Conservation (phyloP, 2,329 filamentous ascomycete genomes). For the Colletotrichum sp. region DNA sequence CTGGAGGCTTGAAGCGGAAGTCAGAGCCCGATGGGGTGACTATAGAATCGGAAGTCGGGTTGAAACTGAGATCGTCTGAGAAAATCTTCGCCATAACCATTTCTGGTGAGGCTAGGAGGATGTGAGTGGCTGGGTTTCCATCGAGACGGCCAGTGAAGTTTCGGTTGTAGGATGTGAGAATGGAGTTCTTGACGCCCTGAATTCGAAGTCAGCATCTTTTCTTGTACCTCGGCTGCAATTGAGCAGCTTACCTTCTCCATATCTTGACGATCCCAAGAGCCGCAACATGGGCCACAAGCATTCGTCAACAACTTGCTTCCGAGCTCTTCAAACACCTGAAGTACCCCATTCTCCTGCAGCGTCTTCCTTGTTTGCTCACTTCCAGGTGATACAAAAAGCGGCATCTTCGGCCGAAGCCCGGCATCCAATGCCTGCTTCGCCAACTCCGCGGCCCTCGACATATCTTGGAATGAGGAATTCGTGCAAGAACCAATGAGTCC, state of each 20-base stretch:
- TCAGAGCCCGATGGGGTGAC: slow-evolving; percentile 72
- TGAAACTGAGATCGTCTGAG: slow-evolving; percentile 75
- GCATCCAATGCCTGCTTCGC: slow-evolving; percentile 75
- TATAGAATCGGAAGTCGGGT: slow-evolving; percentile 72
- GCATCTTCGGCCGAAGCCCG: slow-evolving; percentile 74
- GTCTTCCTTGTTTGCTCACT: slow-evolving; percentile 78
- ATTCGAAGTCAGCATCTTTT: too few relatives aligned
- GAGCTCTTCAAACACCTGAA: slow-evolving; percentile 77
- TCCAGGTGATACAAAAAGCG: slow-evolving; percentile 78
- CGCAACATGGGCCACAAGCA: slow-evolving; percentile 72
- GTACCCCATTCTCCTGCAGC: slow-evolving; percentile 71
- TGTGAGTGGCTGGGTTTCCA: slow-evolving; percentile 78
- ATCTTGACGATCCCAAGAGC: slow-evolving; percentile 75
- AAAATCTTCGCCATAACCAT: slow-evolving; percentile 76
- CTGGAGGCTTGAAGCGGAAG: slow-evolving; percentile 71
- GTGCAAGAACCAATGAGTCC: slow-evolving; percentile 81
- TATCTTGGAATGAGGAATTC: slow-evolving; percentile 66
- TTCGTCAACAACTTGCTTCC: slow-evolving; percentile 78
- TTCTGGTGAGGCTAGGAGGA: slow-evolving; percentile 78
- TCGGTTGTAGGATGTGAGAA: slow-evolving; percentile 82
- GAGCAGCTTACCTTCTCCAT: slow-evolving; percentile 55
- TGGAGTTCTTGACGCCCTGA: slow-evolving; percentile 71
- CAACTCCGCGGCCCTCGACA: slow-evolving; percentile 76
- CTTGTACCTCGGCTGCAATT: too few relatives aligned
- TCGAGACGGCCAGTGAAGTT: slow-evolving; percentile 85